phyloP scores from a whole-genome alignment of 2,329 filamentous ascomycete species.

The Hymenoscyphus infarciens region DNA sequence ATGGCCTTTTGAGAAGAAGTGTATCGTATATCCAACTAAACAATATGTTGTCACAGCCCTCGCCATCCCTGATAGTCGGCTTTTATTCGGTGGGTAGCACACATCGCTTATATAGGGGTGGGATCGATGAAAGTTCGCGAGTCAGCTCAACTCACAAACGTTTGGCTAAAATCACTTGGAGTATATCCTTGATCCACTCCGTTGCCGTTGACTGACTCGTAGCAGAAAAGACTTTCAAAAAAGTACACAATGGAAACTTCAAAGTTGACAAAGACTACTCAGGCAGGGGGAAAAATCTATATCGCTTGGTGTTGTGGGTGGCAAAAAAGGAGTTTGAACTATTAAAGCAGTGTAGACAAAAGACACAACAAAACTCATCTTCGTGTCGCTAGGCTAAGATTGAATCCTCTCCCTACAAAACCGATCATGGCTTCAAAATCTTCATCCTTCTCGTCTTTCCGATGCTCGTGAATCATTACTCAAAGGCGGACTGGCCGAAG shows the following conservation, averaged over 20 bases:
- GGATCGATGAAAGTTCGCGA: neutral
- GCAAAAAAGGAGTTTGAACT: neutral
- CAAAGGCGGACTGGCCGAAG: neutral
- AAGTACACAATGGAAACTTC: neutral
- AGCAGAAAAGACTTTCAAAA: neutral
- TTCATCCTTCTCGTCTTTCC: neutral
- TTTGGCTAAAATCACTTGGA: neutral
- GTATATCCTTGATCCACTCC: neutral
- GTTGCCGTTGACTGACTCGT: neutral
- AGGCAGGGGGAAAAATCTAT: neutral
- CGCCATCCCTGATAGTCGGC: neutral
- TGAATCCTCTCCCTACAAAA: neutral
- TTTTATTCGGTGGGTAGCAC: neutral
- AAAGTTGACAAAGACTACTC: neutral
- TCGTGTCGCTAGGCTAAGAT: neutral
- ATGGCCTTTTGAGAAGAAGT: neutral
- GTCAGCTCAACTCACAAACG: neutral
- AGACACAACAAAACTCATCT: neutral
- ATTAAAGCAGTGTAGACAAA: neutral
- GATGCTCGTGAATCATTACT: constrained; percentile 1
- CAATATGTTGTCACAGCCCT: neutral
- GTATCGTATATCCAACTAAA: neutral
- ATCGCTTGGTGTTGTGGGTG: neutral
- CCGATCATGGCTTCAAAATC: neutral
- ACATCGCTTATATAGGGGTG: neutral